Conservation (phyloP, 202 grass and related monocot species). For the Setaria italica region DNA sequence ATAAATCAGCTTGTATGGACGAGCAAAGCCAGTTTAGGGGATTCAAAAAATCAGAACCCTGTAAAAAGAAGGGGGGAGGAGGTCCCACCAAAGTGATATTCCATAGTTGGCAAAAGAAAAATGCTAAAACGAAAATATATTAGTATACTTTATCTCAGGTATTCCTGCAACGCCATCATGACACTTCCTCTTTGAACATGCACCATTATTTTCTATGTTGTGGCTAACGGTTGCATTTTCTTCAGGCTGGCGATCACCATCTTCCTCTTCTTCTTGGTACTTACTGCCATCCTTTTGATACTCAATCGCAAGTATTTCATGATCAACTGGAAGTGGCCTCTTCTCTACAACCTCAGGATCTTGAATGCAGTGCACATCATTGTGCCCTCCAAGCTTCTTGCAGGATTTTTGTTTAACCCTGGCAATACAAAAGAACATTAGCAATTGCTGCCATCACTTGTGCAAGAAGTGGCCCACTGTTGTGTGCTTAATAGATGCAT, state of each 20-base stretch:
- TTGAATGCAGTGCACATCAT: constrained; percentile 51
- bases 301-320: constrained; percentile 56
- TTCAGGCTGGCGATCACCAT: constrained; percentile 40
- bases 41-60: constrained; percentile 11
- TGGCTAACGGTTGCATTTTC: constrained; percentile 41
- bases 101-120: constrained; percentile 6
- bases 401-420: constrained; percentile 69
- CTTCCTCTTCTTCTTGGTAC: constrained; percentile 49
- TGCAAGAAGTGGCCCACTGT: not conserved
- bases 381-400: constrained; percentile 45
- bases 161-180: constrained; percentile 51
- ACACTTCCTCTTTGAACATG: constrained; percentile 64
- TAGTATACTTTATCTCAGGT: constrained; percentile 68
- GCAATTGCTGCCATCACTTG: constrained; percentile 11
- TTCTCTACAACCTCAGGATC: constrained; percentile 61
- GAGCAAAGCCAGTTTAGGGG: not conserved
- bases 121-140: constrained; percentile 25
- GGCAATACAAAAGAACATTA: constrained; percentile 12
- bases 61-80: not conserved
- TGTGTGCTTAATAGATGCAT: not conserved
- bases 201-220: constrained; percentile 40
- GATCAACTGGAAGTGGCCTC: constrained; percentile 27
- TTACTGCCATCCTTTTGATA: constrained; percentile 31
- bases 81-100: constrained; percentile 2
- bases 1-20: constrained; percentile 11